Conservation (phyloP, 768 basidiomycete genomes). For the Podaxis sp. region DNA sequence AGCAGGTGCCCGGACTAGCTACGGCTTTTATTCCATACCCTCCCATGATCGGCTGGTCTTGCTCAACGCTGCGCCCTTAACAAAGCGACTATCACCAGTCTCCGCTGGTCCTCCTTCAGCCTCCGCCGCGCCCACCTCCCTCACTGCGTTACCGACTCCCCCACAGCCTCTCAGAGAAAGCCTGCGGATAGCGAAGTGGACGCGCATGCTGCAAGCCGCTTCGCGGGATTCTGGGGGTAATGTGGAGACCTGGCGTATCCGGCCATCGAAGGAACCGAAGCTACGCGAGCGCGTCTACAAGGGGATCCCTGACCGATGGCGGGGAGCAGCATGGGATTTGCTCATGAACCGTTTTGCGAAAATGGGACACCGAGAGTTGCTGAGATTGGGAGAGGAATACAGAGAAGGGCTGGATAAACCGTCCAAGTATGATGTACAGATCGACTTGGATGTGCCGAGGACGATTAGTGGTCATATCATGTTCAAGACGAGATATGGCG, state of each 20-base stretch:
- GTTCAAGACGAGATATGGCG: conserved; percentile 94
- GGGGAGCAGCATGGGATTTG: conserved; percentile 88
- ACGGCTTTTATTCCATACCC: conserved; percentile 84
- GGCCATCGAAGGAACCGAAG: conserved; percentile 63
- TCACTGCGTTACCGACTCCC: conserved; percentile 48
- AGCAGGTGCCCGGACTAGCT: conserved; percentile 46
- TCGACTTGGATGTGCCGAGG: conserved; percentile 95
- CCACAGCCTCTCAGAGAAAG: conserved; percentile 61
- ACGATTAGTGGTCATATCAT: conserved; percentile 94
- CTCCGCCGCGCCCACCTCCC: conserved; percentile 44
- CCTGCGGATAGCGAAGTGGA: conserved; percentile 88
- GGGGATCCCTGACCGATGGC: conserved; percentile 96
- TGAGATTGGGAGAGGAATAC: conserved; percentile 48
- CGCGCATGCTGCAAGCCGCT: conserved; percentile 78
- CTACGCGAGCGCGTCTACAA: conserved; percentile 83
- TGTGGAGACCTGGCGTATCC: conserved; percentile 69
- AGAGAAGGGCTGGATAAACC: conserved; percentile 71
- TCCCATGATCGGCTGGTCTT: conserved; percentile 84
- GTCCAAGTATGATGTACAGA: conserved; percentile 92
- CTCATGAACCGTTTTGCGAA: conserved; percentile 60
- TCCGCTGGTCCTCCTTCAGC: conserved; percentile 46
- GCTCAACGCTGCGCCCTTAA: conserved; percentile 60
- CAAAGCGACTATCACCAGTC: conserved; percentile 53
- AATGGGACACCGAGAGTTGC: conserved; percentile 45
- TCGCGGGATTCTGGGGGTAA: conserved; percentile 78